phyloP scores from a whole-genome alignment of 2,329 filamentous ascomycete genomes.

The Tolypocladium tundrense region DNA sequence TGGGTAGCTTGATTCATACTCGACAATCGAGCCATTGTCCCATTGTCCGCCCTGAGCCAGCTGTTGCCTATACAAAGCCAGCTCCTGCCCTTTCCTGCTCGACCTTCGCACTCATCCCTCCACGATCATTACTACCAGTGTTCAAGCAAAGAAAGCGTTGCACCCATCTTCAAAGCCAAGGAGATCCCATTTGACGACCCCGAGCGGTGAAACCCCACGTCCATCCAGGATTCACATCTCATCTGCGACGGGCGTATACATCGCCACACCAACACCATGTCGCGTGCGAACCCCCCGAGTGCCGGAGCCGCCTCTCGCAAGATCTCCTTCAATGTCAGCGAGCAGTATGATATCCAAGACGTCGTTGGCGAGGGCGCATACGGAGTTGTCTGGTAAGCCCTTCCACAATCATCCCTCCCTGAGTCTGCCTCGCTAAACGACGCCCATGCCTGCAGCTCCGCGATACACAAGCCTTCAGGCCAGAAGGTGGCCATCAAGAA shows the following conservation, averaged over 20 bases:
- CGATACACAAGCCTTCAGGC: conserved; percentile 92
- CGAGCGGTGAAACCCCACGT: not conserved
- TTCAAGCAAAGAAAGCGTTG: not conserved
- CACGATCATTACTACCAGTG: not conserved
- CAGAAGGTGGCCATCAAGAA: conserved; percentile 99
- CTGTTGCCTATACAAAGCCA: not conserved
- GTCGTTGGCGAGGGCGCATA: conserved; percentile 98
- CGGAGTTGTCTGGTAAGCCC: conserved; percentile 86
- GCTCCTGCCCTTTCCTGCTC: not conserved
- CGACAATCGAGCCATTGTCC: not conserved
- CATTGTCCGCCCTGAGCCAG: not conserved
- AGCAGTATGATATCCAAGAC: conserved; percentile 99
- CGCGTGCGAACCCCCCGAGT: conserved; percentile 45
- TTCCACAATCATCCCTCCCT: not conserved
- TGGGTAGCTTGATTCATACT: not conserved
- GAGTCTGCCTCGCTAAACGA: not conserved
- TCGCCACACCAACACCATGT: conserved; percentile 29
- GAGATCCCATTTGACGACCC: not conserved
- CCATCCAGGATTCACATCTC: not conserved
- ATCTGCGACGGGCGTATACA: not conserved
- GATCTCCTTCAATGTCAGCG: conserved; percentile 99
- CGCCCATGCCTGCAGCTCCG: conserved; percentile 52
- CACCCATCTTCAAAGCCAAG: not conserved
- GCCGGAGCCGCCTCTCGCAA: conserved; percentile 63
- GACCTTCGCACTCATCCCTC: not conserved